Conservation (phyloP, 345 rosid species). For the Zanthoxylum bungeanum region DNA sequence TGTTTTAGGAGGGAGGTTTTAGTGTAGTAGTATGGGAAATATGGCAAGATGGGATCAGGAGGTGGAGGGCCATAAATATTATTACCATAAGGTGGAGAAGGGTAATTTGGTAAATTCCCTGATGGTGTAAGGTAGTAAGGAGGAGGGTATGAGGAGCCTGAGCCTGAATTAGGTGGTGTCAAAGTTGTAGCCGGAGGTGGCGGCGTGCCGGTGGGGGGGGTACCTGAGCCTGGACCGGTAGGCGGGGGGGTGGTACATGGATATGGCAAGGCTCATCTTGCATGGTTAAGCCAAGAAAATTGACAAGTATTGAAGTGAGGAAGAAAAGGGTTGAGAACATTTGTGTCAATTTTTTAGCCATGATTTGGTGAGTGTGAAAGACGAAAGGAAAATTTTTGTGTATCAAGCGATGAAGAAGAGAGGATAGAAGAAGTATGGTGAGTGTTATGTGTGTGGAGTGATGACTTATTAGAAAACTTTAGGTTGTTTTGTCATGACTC, state of each 20-base stretch:
- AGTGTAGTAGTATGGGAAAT: conserved; percentile 76
- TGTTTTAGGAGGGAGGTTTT: conserved; percentile 60
- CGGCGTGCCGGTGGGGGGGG: conserved; percentile 21
- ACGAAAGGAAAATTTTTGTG: neutral
- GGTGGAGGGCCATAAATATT: conserved; percentile 53
- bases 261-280: conserved; percentile 68
- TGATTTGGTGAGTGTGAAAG: neutral
- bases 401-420: neutral
- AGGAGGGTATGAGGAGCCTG: conserved; percentile 44
- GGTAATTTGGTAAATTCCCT: conserved; percentile 45
- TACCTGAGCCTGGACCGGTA: conserved; percentile 38
- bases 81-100: conserved; percentile 44
- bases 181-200: conserved; percentile 24
- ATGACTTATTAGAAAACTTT: neutral
- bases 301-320: conserved; percentile 24
- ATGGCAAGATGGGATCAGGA: conserved; percentile 80
- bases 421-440: neutral
- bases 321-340: conserved; percentile 27
- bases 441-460: neutral
- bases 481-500: conserved; percentile 6
- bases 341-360: conserved; percentile 23
- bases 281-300: conserved; percentile 22
- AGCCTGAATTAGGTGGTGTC: conserved; percentile 37
- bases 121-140: conserved; percentile 51
- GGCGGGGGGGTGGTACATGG: conserved; percentile 95